phyloP scores from a whole-genome alignment of 108 stramenopile genomes.

The Cyclotella atomus region DNA sequence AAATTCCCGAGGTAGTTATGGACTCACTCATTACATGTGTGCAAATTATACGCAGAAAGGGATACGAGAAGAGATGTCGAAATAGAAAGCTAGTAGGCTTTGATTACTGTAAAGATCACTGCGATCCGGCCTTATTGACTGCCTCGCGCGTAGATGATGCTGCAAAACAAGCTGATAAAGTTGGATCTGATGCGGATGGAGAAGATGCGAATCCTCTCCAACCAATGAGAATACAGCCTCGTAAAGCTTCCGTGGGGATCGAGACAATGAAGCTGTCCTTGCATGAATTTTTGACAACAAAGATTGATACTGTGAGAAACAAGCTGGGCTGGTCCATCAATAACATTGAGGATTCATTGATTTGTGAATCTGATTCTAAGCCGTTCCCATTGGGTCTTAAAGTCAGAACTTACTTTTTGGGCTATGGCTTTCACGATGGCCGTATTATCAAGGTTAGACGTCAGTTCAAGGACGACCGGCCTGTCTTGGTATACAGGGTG shows the following conservation, averaged over 20 bases:
- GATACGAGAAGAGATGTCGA: slow-evolving; percentile 28
- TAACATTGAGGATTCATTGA: slow-evolving; percentile 49
- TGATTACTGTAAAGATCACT: slow-evolving; percentile 44
- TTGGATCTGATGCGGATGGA: neutral
- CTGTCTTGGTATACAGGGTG: slow-evolving; percentile 46
- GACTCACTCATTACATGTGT: slow-evolving; percentile 39
- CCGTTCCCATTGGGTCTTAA: slow-evolving; percentile 49
- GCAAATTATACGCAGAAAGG: slow-evolving; percentile 21
- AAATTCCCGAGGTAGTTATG: slow-evolving; percentile 39
- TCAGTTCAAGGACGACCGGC: slow-evolving; percentile 31
- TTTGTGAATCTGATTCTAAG: slow-evolving; percentile 33
- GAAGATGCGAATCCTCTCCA: too few species aligned
- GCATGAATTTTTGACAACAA: slow-evolving; percentile 21
- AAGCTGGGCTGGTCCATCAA: slow-evolving; percentile 29
- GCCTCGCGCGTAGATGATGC: neutral
- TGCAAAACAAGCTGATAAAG: too few species aligned
- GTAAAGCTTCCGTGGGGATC: neutral
- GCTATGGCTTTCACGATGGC: slow-evolving; percentile 55
- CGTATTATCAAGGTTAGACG: slow-evolving; percentile 41
- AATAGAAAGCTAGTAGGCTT: slow-evolving; percentile 24
- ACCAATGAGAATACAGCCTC: too few species aligned
- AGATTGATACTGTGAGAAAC: slow-evolving; percentile 20
- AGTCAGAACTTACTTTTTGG: slow-evolving; percentile 43
- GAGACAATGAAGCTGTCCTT: slow-evolving; percentile 19
- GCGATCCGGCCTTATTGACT: slow-evolving; percentile 24